A percentile compares a stretch with the other conserved stretches of the same genome.
Evolutionary conservation across 176 grass and related monocot genomes (phyloP).

Genomic region (Bolboschoenus planiculmis): DNA sequence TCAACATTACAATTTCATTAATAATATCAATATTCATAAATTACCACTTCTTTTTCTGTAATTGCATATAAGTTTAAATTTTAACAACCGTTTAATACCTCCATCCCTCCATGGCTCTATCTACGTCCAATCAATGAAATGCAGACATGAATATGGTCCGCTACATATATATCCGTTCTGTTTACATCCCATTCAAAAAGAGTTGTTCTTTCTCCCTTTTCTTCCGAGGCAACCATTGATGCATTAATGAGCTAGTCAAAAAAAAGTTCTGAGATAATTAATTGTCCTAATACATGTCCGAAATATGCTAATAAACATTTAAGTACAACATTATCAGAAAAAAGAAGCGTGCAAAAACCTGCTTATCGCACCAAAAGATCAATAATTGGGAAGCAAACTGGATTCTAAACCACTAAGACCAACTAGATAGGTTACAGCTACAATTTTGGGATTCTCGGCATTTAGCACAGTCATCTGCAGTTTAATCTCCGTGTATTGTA

Average conservation of each 20-base stretch:
- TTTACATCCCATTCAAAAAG: not conserved
- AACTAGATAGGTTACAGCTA: not conserved
- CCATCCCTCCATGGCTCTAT: no score
- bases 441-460: not conserved
- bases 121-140: not conserved
- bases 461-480: slow-evolving; percentile 4
- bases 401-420: not conserved
- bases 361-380: not conserved
- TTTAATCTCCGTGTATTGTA: slow-evolving; percentile 90
- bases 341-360: not conserved
- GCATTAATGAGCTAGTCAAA: not conserved
- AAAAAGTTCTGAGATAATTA: not conserved
- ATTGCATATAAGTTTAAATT: no score
- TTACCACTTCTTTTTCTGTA: no score
- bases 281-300: not conserved
- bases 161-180: not conserved
- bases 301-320: not conserved
- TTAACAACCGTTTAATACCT: no score
- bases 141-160: no score
- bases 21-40: not conserved
- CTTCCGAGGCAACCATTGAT: not conserved
- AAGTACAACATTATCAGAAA: not conserved
- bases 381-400: not conserved
- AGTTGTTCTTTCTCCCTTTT: not conserved
- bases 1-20: not conserved